Evolutionary conservation across 805 yeast genomes (phyloP), one percentile per base, ranked within the genome.

Genomic region (Isabelozyma rhagii): DNA sequence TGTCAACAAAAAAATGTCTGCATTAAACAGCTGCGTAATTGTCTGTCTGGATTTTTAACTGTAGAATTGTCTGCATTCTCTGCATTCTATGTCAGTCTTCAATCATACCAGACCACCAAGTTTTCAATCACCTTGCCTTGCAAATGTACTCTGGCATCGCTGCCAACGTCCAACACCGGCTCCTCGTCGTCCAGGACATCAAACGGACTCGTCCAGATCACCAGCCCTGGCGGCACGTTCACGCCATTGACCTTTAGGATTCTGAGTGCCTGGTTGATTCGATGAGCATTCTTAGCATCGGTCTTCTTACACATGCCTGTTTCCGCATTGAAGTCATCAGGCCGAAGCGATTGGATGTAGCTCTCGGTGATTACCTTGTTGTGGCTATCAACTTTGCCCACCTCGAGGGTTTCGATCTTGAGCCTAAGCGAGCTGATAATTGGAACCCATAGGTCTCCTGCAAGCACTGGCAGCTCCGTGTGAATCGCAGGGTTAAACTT

Each of bases 341-440:
- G 44, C 41, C 54, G 36, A 18, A 57, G 28, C 15, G 46, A 25
- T 8, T 49, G 45, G 1, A 71, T 50, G 48, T 58, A 65, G 7
- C 66, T 64, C 8, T 53, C 47, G 1, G 68, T 63, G 8, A 79
- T 62, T 8, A 55, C 44, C 1, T 56, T 51, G 44, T 80, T 80
- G 18, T 50, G 50, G 0, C 64, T 45, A 53, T 83, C 85, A 13
- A 80, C 51, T 1, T 60, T 49, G 0, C 78, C 79, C 1, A 66
- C 57, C 7, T 49, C 51, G 17, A 83, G 51, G 18, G 67, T 64
- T 61, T 85, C 90, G 36, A 84, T 49, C 4, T 63, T 59, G 13
- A 82, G 40, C 41, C 83, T 65, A 4, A 79, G 53, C 2, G 83
- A 76, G 8, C 64, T 61, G 2, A 81, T 53, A 11, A 62, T 59